Evolutionary conservation across 139 green algal species (phyloP).

Genomic region (Pleodorina starrii): DNA sequence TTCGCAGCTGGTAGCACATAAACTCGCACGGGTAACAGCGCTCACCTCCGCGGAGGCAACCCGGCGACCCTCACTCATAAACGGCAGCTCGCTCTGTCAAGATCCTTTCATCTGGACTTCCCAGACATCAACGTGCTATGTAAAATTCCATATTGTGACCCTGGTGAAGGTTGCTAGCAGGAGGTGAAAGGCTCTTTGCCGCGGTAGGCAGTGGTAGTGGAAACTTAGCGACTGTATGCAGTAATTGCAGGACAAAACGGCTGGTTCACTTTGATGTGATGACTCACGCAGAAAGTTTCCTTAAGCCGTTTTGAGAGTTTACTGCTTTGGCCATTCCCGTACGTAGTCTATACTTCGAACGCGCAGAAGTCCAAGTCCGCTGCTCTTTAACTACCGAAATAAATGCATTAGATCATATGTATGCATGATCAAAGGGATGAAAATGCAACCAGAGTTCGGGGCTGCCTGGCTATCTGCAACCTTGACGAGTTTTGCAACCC

Average conservation of each 20-base stretch:
- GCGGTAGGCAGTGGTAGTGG: neutral
- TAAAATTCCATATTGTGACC: neutral
- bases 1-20: too few relatives aligned
- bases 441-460: too few relatives aligned
- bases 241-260: too few relatives aligned
- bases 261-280: too few relatives aligned
- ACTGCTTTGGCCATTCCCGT: neutral
- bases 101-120: slow-evolving; percentile 23
- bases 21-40: neutral
- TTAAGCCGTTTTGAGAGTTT: neutral
- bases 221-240: too few relatives aligned
- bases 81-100: slow-evolving; percentile 13
- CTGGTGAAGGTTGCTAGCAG: neutral
- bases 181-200: slow-evolving; percentile 13
- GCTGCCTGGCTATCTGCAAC: too few relatives aligned
- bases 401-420: too few relatives aligned
- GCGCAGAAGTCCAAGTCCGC: too few relatives aligned
- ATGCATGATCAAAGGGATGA: too few relatives aligned
- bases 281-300: neutral
- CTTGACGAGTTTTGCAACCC: too few relatives aligned
- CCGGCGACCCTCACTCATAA: slow-evolving; percentile 19
- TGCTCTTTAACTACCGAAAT: too few relatives aligned
- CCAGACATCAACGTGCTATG: neutral
- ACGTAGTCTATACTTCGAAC: neutral
- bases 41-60: slow-evolving; percentile 9